Conservation (phyloP, 2,329 filamentous ascomycete genomes). For the Achaetomium macrosporum region DNA sequence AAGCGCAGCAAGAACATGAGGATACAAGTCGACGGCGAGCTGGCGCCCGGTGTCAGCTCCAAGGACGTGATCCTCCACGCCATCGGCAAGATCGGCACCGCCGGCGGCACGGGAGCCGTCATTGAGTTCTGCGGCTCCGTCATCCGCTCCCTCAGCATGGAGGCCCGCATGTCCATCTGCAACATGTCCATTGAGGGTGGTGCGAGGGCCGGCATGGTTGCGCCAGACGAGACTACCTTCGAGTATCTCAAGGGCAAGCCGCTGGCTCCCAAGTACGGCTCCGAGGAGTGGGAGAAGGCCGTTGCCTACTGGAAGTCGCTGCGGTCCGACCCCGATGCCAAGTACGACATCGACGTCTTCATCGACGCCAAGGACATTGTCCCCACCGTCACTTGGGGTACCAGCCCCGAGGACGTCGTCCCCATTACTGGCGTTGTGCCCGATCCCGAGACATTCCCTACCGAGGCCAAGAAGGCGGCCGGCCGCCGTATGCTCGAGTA, state of each 20-base stretch:
- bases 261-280: slow-evolving; percentile 77
- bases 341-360: slow-evolving; percentile 83
- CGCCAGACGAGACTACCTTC: slow-evolving; percentile 88
- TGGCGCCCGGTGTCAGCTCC: slow-evolving; percentile 85
- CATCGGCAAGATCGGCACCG: slow-evolving; percentile 91
- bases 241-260: slow-evolving; percentile 91
- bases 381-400: slow-evolving; percentile 95
- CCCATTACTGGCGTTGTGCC: slow-evolving; percentile 89
- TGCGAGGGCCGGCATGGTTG: slow-evolving; percentile 93
- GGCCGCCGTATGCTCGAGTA: slow-evolving; percentile 84
- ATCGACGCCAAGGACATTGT: slow-evolving; percentile 90
- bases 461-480: slow-evolving; percentile 71
- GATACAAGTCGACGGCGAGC: slow-evolving; percentile 86
- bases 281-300: slow-evolving; percentile 84
- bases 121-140: slow-evolving; percentile 97
- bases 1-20: slow-evolving; percentile 98
- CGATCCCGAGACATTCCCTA: slow-evolving; percentile 78
- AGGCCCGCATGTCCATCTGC: slow-evolving; percentile 98
- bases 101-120: slow-evolving; percentile 87
- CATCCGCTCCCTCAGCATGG: slow-evolving; percentile 85
- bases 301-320: slow-evolving; percentile 81
- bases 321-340: slow-evolving; percentile 78
- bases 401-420: slow-evolving; percentile 92
- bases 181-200: slow-evolving; percentile 99
- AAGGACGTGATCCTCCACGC: slow-evolving; percentile 93